Base-by-base conservation (phyloP, 163 green algal species). In the Volvox carteri region DNA sequence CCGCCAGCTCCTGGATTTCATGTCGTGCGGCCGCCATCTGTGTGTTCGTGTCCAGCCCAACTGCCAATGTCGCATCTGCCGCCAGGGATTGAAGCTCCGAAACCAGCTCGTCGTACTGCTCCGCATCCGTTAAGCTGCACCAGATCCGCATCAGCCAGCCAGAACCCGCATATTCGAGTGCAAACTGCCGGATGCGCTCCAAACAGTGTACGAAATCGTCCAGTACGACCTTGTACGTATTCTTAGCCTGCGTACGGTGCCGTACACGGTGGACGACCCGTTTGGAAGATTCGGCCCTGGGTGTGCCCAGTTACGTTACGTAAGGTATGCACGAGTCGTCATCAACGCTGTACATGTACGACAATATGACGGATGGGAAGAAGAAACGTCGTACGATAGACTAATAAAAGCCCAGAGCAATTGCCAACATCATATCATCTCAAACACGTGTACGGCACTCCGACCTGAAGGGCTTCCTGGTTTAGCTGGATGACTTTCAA, bases 111-210 rank as follows among this genome's bases (percentile, higher is more conserved):
- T 78, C 70, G 70, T 78, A 78, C 41, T 78, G 41, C 70, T 78
- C 70, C 39, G 19, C 41, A 41, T 78, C 70, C 33, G 41, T 58
- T 41, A 78, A 23, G 11, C 39, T 58, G 70, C 70, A 78, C 70
- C 70, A 78, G 41, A 78, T 54, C 19, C 70, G 70, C 70, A 78
- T 78, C 39, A 78, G 70, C 70, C 70, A 78, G 18, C 70, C 70
- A 18, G 41, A 58, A 2, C 70, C 70, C 16, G 19, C 23, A 23
- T 78, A 78, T 42, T 78, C 70, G 1, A 78, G 23, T 11, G 70
- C 70, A 42, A 48, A 78, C 70, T 78, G 70, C 16, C 70, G 70
- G 39, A 78, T 78, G 70, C 70, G 70, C 25, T 78, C 70, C 39
- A 78, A 41, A 23, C 70, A 78, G 11, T 78, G 35, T 39, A 56